Evolutionary conservation across 2,329 filamentous ascomycete genomes (phyloP), one percentile per base, ranked within the genome.

Genomic region (Ophiostoma perfectum): DNA sequence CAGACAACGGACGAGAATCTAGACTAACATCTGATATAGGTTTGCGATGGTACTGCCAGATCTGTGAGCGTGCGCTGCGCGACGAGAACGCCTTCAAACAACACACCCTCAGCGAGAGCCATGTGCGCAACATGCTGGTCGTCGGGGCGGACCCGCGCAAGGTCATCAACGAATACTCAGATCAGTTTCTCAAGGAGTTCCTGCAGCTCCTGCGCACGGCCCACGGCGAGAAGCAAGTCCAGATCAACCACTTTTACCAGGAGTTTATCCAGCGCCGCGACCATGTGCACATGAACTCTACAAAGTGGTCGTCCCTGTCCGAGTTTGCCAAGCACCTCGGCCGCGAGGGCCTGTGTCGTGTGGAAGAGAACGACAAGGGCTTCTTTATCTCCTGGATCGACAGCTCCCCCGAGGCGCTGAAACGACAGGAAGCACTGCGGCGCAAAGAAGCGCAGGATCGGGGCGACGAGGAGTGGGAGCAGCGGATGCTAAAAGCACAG

Each of bases 171-270:
- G 86, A 93, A 63, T 98, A 87, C 81, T 91, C 87, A 77, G 85
- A 85, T 71, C 86, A 96, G 66, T 99, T 88, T 81, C 91, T 86
- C 77, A 86, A 86, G 70, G 86, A 96, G 73, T 99, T 99, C 77
- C 80, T 90, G 71, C 84, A 85, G 69, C 82, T 95, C 1, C 82
- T 99, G 6, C 85, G 87, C 69, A 97, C 93, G 0, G 86, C 89
- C 0, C 95, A 99, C 75, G 92, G 93, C 71, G 93, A 97, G 78
- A 99, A 99, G 78, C 86, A 88, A 74, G 88, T 98, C 1, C 86
- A 93, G 45, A 86, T 93, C 66, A 99, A 99, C 75, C 88, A 91
- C 71, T 98, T 98, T 77, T 99, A 99, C 79, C 92, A 98, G 77
- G 89, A 93, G 75, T 95, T 96, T 74, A 97, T 98, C 73, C 84